phyloP scores from a whole-genome alignment of 345 rosid species.

The Pugionium cornutum region DNA sequence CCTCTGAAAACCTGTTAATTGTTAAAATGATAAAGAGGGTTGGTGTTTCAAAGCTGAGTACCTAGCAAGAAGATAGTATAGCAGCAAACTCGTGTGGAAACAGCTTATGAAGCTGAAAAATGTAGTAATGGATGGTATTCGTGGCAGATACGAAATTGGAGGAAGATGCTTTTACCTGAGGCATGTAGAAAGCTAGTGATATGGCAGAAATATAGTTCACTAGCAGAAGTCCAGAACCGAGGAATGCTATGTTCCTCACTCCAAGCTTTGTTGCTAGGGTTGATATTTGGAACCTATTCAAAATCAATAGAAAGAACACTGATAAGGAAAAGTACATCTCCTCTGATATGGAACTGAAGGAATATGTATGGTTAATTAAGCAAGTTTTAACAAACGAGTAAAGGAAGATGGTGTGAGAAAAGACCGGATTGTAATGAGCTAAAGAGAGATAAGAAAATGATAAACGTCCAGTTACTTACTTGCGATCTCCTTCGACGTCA shows the following conservation, averaged over 20 bases:
- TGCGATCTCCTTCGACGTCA: conserved; percentile 95
- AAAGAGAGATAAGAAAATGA: conserved; percentile 1
- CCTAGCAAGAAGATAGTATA: not conserved
- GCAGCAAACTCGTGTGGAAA: not conserved
- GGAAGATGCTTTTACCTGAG: conserved; percentile 61
- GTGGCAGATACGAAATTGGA: conserved; percentile 14
- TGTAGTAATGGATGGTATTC: not conserved
- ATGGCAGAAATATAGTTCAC: conserved; percentile 77
- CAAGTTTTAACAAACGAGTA: not conserved
- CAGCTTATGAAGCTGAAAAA: conserved; percentile 11
- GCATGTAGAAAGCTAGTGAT: conserved; percentile 77
- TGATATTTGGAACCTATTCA: conserved; percentile 80
- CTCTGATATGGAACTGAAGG: not conserved
- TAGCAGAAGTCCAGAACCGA: conserved; percentile 83
- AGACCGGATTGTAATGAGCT: not conserved
- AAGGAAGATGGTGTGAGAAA: not conserved
- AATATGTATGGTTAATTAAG: conserved; percentile 2
- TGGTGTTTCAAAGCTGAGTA: conserved; percentile 21
- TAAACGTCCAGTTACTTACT: conserved; percentile 52
- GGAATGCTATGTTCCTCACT: conserved; percentile 88
- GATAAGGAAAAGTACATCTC: not conserved
- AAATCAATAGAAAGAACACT: not conserved
- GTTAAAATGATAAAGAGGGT: not conserved
- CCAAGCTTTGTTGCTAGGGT: conserved; percentile 93
- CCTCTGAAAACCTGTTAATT: conserved; percentile 71